Base-by-base conservation (phyloP, 73 alveolate genomes). In the Effrenium voratum region DNA sequence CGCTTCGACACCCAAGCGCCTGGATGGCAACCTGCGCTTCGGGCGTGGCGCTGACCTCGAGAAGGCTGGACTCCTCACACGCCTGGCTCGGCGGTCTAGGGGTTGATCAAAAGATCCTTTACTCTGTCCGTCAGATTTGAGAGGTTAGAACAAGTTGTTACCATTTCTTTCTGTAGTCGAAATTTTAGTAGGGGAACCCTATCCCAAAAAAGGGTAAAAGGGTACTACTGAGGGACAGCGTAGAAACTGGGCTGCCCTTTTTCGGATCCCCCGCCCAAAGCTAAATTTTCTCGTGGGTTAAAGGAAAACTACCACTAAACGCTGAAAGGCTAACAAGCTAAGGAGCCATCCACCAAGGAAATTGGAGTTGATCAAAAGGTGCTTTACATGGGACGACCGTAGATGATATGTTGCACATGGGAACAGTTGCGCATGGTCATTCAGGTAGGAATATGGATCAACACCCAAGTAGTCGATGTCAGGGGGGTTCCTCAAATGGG, bases 21-120 rank as follows among this genome's bases (percentile, higher is more conserved):
- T 82, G 93, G 93, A 86, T 86, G 83, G 94, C 94, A 24, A 46
- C 34, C 28, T 60, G 63, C 1, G 82, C 82, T 45, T 86, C 94
- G 36, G 94, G 94, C 45, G 83, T 86, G 43, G 94, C 50, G 13
- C 93, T 52, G 5, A 40, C 32, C 94, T 86, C 47, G 49, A 86
- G 82, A 43, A 86, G 63, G 47, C 59, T n/a, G 46, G 63, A 38
- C 63, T 86, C 94, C 24, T 86, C 82, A 44, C 94, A 86, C 24
- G 94, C 80, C 94, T 86, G 83, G 50, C 76, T 24, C 26, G 50
- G 46, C 47, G 8, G 34, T 77, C 63, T 13, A 63, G 8, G 59
- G 36, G 46, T 28, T 13, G 91, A 28, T 5, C 34, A 26, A 1
- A 3, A 44, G 87, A 43, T 8, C 6, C 41, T 24, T 12, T 38